Evolutionary conservation across 2,329 filamentous ascomycete species (phyloP), one percentile per base, ranked within the genome.

Genomic region (Calonectria ilicicola): DNA sequence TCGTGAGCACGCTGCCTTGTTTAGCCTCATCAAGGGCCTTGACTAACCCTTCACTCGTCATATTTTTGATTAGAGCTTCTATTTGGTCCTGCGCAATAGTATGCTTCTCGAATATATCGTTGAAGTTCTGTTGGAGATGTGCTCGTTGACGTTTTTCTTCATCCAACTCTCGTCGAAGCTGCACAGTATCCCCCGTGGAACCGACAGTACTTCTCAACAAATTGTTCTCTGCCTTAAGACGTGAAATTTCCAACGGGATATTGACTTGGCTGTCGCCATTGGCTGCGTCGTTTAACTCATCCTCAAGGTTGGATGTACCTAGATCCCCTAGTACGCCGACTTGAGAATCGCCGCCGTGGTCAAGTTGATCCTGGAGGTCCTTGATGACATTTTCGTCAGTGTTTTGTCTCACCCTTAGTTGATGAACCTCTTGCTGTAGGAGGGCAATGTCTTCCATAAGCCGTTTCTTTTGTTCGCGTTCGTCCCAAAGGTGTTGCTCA

Each of bases 141-240:
- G 89, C 87, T 44, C 85, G 84, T 73, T 87, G 87, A 65, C 86
- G 84, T 67, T 86, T 88, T 69, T 88, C 83, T 70, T 89, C 86
- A 60, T 92, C 90, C 35, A 92, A 83, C 73, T 92, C 89, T 66
- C 85, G 85, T 35, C 89, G 86, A 56, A 93, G 83, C 51, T 86
- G 83, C 51, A 88, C 87, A 69, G 87, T 89, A 75, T 91, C 89
- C 2, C 89, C 88, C 9, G 87, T 87, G 9, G 87, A 88, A 12
- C 87, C 87, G 65, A 90, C 84, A 63, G 87, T 90, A 73, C 86
- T 89, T 72, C 88, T 88, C 15, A 93, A 83, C 9, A 92, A 81
- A 42, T 88, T 87, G 76, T 91, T 92, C 81, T 93, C 91, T 7
- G 91, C 89, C 79, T 89, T 90, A 60, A 93, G 83, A 40, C 91